Base-by-base conservation (phyloP, 2,329 filamentous ascomycete genomes). In the Aureobasidium sp. region DNA sequence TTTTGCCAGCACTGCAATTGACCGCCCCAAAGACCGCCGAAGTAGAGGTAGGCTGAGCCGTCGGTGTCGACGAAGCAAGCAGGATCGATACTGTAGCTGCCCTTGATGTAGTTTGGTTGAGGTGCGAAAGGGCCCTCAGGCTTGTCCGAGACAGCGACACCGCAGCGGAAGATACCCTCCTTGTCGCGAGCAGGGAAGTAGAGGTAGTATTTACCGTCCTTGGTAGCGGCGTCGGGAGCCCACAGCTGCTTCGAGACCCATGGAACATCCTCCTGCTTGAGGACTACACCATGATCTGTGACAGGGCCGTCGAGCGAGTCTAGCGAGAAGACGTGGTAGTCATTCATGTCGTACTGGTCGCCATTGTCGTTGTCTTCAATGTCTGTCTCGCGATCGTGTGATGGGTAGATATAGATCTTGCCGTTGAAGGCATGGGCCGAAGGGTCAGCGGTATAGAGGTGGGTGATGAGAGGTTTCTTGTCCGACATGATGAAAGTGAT, bases 311-410 rank as follows among this genome's bases (percentile, higher is more conserved):
- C 80, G 29, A 84, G 76, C 1, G 80, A 77, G 61, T 83, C 80
- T 62, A 83, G 76, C 66, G 83, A 86, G 74, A 91, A 86, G 72
- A 92, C 89, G 74, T 91, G 88, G 79, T 92, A 92, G 77, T 92
- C 89, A 61, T 77, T 81, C 89, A 91, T 92, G 77, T 90, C 89
- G 73, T 91, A 91, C 72, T 91, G 89, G 76, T 91, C 88, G 70
- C 89, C 89, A 80, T 91, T 90, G 79, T 91, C 88, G 77, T 92
- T 91, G 79, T 88, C 86, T 62, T 82, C 62, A 72, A 90, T 89
- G 73, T 85, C 82, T 5, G 87, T 89, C 73, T 90, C 86, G 66
- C 87, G 83, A 74, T 92, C 88, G 75, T 92, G 88, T 27, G 88
- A 91, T 25, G 89, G 88, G 77, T 91, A 92, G 75, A 92, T 83